These are phyloP conservation scores for Pisolithus marmoratus DNA, from an alignment of 768 basidiomycete species.

Conservation along the genomic window DNA sequence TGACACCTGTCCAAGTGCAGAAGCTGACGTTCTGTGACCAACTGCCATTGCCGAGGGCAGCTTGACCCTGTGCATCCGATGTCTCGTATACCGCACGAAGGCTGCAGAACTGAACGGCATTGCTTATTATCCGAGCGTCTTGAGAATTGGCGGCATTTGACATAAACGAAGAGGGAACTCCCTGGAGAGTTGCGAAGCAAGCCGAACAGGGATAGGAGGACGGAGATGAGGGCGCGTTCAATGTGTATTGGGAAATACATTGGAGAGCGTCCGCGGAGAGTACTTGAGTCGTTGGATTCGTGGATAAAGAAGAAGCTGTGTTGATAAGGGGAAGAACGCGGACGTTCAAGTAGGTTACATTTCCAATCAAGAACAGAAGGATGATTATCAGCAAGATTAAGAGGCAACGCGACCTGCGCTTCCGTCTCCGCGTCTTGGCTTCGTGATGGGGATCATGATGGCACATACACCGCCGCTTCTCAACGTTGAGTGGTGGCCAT, in stretches of 20 bases:
- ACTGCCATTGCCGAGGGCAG: slow-evolving; percentile 33
- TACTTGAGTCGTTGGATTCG: slow-evolving; percentile 13
- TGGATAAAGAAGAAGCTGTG: slow-evolving; percentile 8
- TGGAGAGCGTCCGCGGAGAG: slow-evolving; percentile 37
- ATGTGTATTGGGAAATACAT: slow-evolving; percentile 40
- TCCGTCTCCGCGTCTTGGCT: slow-evolving; percentile 20
- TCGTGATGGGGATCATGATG: slow-evolving; percentile 16
- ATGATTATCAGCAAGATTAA: slow-evolving; percentile 32
- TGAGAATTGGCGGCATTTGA: slow-evolving; percentile 26
- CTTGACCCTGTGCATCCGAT: slow-evolving; percentile 32
- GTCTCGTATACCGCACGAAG: slow-evolving; percentile 39
- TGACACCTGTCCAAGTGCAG: slow-evolving; percentile 44
- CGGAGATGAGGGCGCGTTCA: slow-evolving; percentile 40
- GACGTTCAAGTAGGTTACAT: slow-evolving; percentile 33
- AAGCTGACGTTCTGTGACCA: slow-evolving; percentile 43
- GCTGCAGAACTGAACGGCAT: slow-evolving; percentile 44
- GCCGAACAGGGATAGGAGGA: slow-evolving; percentile 40
- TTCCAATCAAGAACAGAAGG: slow-evolving; percentile 39
- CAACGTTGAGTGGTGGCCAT: slow-evolving; percentile 38
- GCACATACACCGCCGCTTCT: slow-evolving; percentile 28
- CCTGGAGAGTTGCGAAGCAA: slow-evolving; percentile 37
- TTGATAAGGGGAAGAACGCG: slow-evolving; percentile 23
- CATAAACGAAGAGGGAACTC: slow-evolving; percentile 31
- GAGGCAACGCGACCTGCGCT: slow-evolving; percentile 26
- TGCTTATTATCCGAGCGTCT: slow-evolving; percentile 26